These are phyloP conservation scores for Porphyra umbilicalis DNA, from an alignment of 31 red algal species.

Conservation along the genomic window DNA sequence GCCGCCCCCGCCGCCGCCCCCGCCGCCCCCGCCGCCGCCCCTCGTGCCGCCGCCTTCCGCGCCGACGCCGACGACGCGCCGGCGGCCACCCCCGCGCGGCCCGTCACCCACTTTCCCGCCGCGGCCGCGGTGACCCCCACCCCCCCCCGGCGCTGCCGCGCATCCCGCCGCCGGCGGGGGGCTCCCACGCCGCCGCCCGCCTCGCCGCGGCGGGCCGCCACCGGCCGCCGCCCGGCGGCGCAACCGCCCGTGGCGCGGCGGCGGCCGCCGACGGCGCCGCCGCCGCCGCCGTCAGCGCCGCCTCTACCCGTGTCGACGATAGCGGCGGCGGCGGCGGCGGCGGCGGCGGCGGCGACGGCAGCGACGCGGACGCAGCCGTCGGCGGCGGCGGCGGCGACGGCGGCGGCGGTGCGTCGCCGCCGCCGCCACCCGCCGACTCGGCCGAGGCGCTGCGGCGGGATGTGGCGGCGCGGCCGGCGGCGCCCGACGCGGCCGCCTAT, in stretches of 20 bases:
- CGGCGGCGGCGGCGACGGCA: not conserved
- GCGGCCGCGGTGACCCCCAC: not conserved
- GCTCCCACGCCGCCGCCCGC: not conserved
- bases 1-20: not conserved
- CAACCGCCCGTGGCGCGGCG: too few species aligned
- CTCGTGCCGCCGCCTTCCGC: not conserved
- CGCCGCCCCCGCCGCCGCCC: not conserved
- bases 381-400: not conserved
- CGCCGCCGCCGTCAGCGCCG: not conserved
- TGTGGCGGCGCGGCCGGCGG: not conserved
- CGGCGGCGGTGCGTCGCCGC: not conserved
- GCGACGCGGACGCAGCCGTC: not conserved
- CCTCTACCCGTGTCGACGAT: not conserved
- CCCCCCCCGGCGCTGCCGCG: not conserved
- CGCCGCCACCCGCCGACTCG: not conserved
- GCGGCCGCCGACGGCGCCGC: too few species aligned
- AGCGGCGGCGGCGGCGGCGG: not conserved
- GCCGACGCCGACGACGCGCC: not conserved
- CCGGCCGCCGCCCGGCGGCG: too few species aligned
- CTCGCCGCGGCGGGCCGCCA: too few species aligned
- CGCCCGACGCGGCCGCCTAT: not conserved
- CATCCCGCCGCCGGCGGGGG: not conserved
- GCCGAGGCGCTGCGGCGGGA: not conserved
- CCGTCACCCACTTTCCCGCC: not conserved
- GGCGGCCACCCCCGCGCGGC: not conserved